Evolutionary conservation across 78 protist species (phyloP).

Genomic region (Goniomonas avonlea): DNA sequence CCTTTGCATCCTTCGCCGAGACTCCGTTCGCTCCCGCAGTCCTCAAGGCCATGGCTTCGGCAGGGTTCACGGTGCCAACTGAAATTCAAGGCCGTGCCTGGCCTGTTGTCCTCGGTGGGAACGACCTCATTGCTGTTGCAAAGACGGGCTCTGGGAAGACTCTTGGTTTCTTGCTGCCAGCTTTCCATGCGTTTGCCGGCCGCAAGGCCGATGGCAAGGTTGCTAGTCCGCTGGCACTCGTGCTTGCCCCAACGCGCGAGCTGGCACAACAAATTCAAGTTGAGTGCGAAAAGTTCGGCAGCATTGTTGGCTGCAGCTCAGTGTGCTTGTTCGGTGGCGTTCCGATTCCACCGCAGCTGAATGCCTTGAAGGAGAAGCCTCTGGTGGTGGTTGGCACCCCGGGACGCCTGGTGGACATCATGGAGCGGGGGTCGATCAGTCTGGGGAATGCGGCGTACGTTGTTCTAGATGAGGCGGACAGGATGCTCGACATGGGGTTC

Average conservation of each 20-base stretch:
- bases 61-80: conserved; percentile 48
- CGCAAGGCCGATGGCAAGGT: conserved; percentile 68
- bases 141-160: conserved; percentile 73
- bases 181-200: background rate
- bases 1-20: background rate
- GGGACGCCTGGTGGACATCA: conserved; percentile 53
- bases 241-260: conserved; percentile 72
- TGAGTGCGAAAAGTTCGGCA: conserved; percentile 62
- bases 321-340: conserved; percentile 54
- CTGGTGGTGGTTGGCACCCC: conserved; percentile 60
- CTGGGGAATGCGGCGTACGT: background rate
- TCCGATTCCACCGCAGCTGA: background rate
- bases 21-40: background rate
- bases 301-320: background rate
- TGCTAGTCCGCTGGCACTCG: conserved; percentile 35
- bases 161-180: conserved; percentile 49
- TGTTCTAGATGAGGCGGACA: conserved; percentile 90
- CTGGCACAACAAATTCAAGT: conserved; percentile 67
- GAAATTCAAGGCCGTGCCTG: conserved; percentile 40
- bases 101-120: conserved; percentile 39
- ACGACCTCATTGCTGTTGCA: conserved; percentile 49
- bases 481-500: conserved; percentile 96
- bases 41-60: background rate
- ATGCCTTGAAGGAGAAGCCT: conserved; percentile 2
- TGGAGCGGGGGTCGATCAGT: background rate